Percentiles rank a stretch among this genome's conserved stretches.
phyloP scores from a whole-genome alignment of 1,284 basidiomycete genomes.

The Phlebopus sp. region DNA sequence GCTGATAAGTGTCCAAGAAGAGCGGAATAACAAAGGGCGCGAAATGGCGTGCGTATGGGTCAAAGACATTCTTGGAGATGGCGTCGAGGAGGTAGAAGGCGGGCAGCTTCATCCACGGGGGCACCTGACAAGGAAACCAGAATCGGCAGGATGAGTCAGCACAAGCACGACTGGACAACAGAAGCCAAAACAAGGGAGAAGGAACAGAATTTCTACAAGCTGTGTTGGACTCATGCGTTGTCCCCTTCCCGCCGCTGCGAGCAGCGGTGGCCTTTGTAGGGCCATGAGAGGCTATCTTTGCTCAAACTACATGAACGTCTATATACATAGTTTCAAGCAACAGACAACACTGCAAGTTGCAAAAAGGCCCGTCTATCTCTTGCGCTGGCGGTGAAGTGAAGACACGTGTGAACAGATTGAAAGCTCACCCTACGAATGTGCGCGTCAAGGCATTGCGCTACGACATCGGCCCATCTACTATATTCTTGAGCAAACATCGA shows the following conservation, averaged over 20 bases:
- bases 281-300: slow-evolving; percentile 38
- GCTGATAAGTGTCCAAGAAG: slow-evolving; percentile 82
- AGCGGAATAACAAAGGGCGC: slow-evolving; percentile 72
- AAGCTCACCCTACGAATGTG: slow-evolving; percentile 87
- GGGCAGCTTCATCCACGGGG: slow-evolving; percentile 89
- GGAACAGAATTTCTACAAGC: slow-evolving; percentile 2
- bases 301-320: slow-evolving; percentile 39
- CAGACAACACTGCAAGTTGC: slow-evolving; percentile 21
- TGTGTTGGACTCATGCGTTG: slow-evolving; percentile 27
- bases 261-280: slow-evolving; percentile 32
- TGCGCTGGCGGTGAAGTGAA: slow-evolving; percentile 25
- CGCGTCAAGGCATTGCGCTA: slow-evolving; percentile 84
- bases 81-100: slow-evolving; percentile 95
- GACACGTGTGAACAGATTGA: slow-evolving; percentile 17
- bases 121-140: slow-evolving; percentile 59
- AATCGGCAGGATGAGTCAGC: slow-evolving; percentile 62
- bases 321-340: slow-evolving; percentile 36
- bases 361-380: slow-evolving; percentile 26
- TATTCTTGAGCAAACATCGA: slow-evolving; percentile 93
- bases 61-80: slow-evolving; percentile 91
- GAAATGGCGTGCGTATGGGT: slow-evolving; percentile 84
- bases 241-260: slow-evolving; percentile 32
- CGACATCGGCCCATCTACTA: slow-evolving; percentile 74
- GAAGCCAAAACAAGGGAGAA: slow-evolving; percentile 13
- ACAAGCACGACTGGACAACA: slow-evolving; percentile 25